Conservation (phyloP, 2,329 filamentous ascomycete species). For the Cercospora beticola region DNA sequence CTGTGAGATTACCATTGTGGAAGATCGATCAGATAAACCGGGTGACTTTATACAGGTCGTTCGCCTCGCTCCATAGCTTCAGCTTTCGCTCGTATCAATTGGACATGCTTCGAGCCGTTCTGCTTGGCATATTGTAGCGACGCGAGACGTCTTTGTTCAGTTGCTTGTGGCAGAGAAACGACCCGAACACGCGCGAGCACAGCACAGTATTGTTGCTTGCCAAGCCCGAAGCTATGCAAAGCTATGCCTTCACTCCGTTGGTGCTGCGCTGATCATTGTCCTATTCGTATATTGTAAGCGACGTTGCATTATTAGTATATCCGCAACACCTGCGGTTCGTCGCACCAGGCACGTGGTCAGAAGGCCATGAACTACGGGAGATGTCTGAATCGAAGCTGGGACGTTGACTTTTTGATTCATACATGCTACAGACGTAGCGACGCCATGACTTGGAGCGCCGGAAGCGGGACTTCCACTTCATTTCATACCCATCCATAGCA, state of each 20-base stretch:
- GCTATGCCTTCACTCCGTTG: not conserved
- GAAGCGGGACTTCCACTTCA: slow-evolving; percentile 16
- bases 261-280: not conserved
- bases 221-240: not conserved
- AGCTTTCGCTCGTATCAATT: not conserved
- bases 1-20: not conserved
- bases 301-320: not conserved
- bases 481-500: slow-evolving; percentile 20
- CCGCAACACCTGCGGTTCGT: not conserved
- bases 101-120: not conserved
- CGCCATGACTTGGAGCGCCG: slow-evolving; percentile 15
- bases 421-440: slow-evolving; percentile 17
- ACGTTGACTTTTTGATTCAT: slow-evolving; percentile 21
- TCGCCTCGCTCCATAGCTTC: not conserved
- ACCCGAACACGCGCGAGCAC: not conserved
- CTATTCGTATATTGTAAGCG: not conserved
- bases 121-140: not conserved
- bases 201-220: not conserved
- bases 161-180: not conserved
- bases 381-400: slow-evolving; percentile 12
- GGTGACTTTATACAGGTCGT: not conserved
- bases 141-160: not conserved
- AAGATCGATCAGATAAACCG: not conserved
- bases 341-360: not conserved
- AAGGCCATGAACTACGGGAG: not conserved